Evolutionary conservation across 495 filamentous ascomycete species (phyloP), one percentile per base, ranked within the genome.

Genomic region (Hypoxylon rickii): DNA sequence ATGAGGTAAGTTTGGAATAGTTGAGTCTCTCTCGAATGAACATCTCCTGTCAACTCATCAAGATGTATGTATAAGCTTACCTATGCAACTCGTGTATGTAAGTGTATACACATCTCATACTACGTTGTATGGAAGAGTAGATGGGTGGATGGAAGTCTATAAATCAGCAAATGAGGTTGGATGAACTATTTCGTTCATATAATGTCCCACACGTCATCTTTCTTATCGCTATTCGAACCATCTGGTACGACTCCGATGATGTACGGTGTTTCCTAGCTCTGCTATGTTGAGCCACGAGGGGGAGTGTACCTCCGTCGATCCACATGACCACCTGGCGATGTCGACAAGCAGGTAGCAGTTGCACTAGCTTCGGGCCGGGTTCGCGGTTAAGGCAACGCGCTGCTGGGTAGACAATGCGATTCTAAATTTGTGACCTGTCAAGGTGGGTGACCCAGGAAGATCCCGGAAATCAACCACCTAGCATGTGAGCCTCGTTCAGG

Each of bases 271-370:
- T 36, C 36, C 21, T 18, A 33, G 24, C 33, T 48, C 31, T 24
- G 15, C 15, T 38, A 38, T 7, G n/a, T 18, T 38, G 18, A 17
- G 34, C 13, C n/a, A 38, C 11, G 13, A 17, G 3, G 3, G 22
- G 34, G 19, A 20, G 31, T 16, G 39, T 6, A 3, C 19, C 2
- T 34, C 38, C n/a, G 26, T 49, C 39, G 21, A 42, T 51, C 48
- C 59, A 63, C 59, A 63, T 63, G 59, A 63, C 33, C 53, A 44
- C 17, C 44, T 39, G 52, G 26, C 39, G 44, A 63, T 63, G 59
- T 63, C 49, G 53, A 57, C 52, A 54, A 58, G 52, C 59, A 57
- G 48, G 41, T 49, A 48, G 15, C 44, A 43, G 22, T 18, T 48
- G 48, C 59, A 47, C 22, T 62, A 62, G 52, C 17, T 22, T 36